phyloP scores from a whole-genome alignment of 208 protist genomes.

The Tritrichomonas foetus region DNA sequence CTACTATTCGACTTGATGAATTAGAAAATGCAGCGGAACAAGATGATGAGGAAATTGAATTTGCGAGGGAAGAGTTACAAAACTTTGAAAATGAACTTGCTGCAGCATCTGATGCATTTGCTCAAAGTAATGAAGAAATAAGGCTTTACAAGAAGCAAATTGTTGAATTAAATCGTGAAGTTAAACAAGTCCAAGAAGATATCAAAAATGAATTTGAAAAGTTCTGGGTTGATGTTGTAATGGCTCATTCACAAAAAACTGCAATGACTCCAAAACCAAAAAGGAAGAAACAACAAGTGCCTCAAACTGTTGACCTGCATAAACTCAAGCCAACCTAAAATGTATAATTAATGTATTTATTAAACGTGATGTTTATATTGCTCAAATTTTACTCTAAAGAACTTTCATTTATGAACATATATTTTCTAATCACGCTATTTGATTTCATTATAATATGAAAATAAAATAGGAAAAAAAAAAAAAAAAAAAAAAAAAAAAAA shows the following conservation, averaged over 20 bases:
- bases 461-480: too few relatives aligned
- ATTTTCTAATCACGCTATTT: too few relatives aligned
- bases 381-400: too few relatives aligned
- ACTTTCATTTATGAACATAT: too few relatives aligned
- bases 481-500: too few relatives aligned
- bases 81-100: neutral
- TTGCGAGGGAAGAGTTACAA: neutral
- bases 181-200: neutral
- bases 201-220: constrained; percentile 23
- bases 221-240: neutral
- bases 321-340: too few relatives aligned
- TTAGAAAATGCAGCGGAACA: neutral
- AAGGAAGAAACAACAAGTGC: too few relatives aligned
- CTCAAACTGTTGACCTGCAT: too few relatives aligned
- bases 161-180: neutral
- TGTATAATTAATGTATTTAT: too few relatives aligned
- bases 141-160: neutral
- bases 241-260: neutral
- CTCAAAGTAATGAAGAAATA: neutral
- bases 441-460: too few relatives aligned
- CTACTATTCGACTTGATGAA: neutral
- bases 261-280: too few relatives aligned
- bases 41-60: neutral
- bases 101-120: neutral
- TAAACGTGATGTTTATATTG: too few relatives aligned